Evolutionary conservation across 768 basidiomycete species (phyloP), one percentile per base, ranked within the genome.

Genomic region (Mycena kentingensis): DNA sequence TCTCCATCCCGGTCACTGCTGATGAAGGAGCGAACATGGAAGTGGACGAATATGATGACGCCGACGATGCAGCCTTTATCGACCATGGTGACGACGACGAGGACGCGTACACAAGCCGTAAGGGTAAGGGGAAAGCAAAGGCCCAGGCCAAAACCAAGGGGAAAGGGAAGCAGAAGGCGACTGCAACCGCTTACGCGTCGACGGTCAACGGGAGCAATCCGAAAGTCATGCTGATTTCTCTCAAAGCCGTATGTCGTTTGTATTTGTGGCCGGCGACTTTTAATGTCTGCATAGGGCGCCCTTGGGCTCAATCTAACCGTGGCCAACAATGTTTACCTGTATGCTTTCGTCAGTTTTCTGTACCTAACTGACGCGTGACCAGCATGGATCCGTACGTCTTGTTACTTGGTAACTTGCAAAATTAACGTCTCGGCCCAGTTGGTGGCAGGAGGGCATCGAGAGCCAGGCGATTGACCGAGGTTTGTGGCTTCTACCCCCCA

Each of bases 381-480:
- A 89, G 88, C 29, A 90, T 91, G 89, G 89, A 90, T 63, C 88
- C 89, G 87, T 90, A 63, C 76, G 87, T 79, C 39, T 35, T n/a
- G 12, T 21, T n/a, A 54, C 15, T 41, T 16, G 44, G 27, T 16
- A 18, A 29, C 1, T 44, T 27, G 34, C 25, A 38, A 57, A 11
- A 27, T 42, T 19, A 24, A 38, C 24, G 28, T 46, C 16, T 25
- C 16, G 15, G 42, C 13, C 36, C 52, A 88, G 87, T n/a, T 89
- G 87, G 85, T 89, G 88, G 87, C 87, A 88, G 77, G 88, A 90
- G 62, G 88, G 89, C 2, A 92, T 92, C 29, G 90, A 92, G 68
- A 85, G 84, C 59, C 89, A 93, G 64, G 88, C 90, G 2, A 85
- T 91, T 46, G 89, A 57, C 22, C 36, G 54, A 39, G 35, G 35